Conservation (phyloP, 169 alveolate genomes). For the Cryptosporidium parvum region DNA sequence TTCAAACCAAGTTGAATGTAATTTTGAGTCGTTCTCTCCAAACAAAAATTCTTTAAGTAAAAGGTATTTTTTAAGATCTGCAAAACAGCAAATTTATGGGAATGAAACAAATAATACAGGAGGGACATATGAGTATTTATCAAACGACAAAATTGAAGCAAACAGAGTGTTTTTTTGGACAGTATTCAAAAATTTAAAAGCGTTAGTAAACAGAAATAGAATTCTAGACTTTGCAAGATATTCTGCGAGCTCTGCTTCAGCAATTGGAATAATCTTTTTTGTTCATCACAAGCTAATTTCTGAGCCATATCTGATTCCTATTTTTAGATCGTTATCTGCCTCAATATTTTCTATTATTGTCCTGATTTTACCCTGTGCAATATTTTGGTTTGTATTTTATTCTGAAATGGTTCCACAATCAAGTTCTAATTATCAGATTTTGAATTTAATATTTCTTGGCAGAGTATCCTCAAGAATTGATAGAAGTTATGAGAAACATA, state of each 20-base stretch:
- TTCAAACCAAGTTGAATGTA: slow-evolving; percentile 26
- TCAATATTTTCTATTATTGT: slow-evolving; percentile 20
- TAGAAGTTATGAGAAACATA: neutral
- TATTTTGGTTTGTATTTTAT: slow-evolving; percentile 65
- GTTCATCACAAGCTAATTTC: slow-evolving; percentile 9
- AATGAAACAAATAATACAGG: neutral
- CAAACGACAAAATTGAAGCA: neutral
- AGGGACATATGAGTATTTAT: neutral
- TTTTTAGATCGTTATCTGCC: slow-evolving; percentile 22
- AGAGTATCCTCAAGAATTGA: slow-evolving; percentile 28
- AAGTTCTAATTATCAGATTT: neutral
- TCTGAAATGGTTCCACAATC: slow-evolving; percentile 62
- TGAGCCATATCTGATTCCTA: slow-evolving; percentile 36
- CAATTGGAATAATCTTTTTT: slow-evolving; percentile 33
- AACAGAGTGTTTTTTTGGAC: neutral
- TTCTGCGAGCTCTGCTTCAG: neutral
- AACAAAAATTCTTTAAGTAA: slow-evolving; percentile 19
- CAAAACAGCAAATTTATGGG: neutral
- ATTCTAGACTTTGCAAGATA: neutral
- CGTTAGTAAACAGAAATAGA: neutral
- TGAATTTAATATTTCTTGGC: slow-evolving; percentile 49
- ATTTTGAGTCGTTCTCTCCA: slow-evolving; percentile 16
- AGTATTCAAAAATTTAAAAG: neutral
- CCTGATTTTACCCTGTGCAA: slow-evolving; percentile 34
- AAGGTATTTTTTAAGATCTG: slow-evolving; percentile 41